Evolutionary conservation across 2,329 filamentous ascomycete species (phyloP), one percentile per base, ranked within the genome.

Genomic region (Apiospora pterosperma): DNA sequence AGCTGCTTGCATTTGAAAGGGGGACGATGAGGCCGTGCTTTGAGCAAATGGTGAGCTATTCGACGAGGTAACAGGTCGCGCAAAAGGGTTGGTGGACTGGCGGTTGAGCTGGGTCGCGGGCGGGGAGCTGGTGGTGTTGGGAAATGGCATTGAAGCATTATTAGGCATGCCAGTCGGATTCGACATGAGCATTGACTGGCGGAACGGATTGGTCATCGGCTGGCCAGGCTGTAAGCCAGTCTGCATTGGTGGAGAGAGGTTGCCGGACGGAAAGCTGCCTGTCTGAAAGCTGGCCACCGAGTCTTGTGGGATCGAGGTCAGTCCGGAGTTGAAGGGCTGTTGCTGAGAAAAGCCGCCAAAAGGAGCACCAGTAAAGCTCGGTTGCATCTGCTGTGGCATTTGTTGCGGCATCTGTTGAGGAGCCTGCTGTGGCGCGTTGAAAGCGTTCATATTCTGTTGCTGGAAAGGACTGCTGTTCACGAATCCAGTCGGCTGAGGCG

Each of bases 171-270:
- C 85, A 8, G 87, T 87, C 23, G 79, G 78, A 72, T 85, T 82
- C 66, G 76, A 80, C 81, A 85, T 83, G 80, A 97, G 82, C 89
- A 95, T 95, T 1, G 95, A 97, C 74, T 93, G 91, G 48, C 96
- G 87, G 86, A 99, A 99, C 0, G 96, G 96, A 75, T 99, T 99
- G 8, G 93, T 97, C 25, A 82, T 88, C 71, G 89, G 86, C 74
- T 83, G 84, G 65, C 83, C 83, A 28, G 77, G 81, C 72, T 81
- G 78, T 67, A 83, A 73, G 61, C 73, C 72, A 71, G 81, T 71
- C 75, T 76, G 74, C 70, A 75, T 73, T 41, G 74, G 75, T 77
- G 76, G 63, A 69, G 74, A 52, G 76, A 80, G 70, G 80, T 83
- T 72, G 12, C 77, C 77, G 8, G 75, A 79, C 73, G 85, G 80